Conservation (phyloP, 164 flowering plant genomes). For the Liriodendron chinense region DNA sequence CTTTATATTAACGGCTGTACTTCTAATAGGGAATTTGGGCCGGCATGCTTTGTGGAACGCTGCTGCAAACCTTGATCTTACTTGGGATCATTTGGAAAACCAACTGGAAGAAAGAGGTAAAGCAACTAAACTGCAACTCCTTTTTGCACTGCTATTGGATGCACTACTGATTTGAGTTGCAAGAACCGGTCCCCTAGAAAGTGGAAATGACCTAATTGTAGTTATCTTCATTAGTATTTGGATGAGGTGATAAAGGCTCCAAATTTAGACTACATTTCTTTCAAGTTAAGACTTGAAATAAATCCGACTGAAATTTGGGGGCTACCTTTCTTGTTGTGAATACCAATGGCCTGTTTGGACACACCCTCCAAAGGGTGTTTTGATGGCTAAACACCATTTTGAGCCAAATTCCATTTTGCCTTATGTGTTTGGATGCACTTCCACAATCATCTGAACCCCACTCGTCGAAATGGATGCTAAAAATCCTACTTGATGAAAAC, state of each 20-base stretch:
- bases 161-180: background rate
- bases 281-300: background rate
- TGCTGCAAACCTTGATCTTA: constrained; percentile 73
- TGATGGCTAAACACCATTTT: too few species aligned
- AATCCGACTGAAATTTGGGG: background rate
- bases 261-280: background rate
- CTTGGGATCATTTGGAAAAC: constrained; percentile 53
- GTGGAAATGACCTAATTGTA: too few species aligned
- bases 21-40: constrained; percentile 78
- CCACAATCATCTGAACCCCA: too few species aligned
- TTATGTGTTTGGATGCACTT: too few species aligned
- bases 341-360: too few species aligned
- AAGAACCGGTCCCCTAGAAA: too few species aligned
- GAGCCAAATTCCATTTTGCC: too few species aligned
- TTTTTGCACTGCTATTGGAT: too few species aligned
- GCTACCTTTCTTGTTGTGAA: too few species aligned
- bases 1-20: background rate
- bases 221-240: background rate
- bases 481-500: too few species aligned
- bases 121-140: background rate
- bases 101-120: constrained; percentile 84
- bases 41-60: constrained; percentile 85
- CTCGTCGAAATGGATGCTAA: too few species aligned
- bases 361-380: too few species aligned
- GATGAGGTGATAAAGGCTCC: background rate